These are phyloP conservation scores for Boletus fagicola DNA, from an alignment of 768 basidiomycete species.

Conservation along the genomic window DNA sequence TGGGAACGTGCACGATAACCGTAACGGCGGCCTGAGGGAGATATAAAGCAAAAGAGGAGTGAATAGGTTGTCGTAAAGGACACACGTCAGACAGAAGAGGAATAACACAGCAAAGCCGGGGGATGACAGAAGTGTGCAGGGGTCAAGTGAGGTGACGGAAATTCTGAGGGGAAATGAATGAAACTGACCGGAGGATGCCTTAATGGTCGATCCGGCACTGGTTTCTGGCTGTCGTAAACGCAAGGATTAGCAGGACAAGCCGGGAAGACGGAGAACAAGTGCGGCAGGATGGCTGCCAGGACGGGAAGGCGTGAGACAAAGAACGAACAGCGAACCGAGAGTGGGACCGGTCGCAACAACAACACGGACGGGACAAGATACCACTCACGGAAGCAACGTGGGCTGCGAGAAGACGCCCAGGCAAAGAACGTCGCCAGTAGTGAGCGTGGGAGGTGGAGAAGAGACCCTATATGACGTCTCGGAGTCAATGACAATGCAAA, in stretches of 20 bases:
- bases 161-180: constrained; percentile 25
- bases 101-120: constrained; percentile 7
- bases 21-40: constrained; percentile 7
- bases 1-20: constrained; percentile 23
- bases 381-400: constrained; percentile 26
- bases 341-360: not conserved
- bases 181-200: constrained; percentile 20
- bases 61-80: constrained; percentile 12
- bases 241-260: not conserved
- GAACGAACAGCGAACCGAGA: not conserved
- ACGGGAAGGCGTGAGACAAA: not conserved
- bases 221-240: not conserved
- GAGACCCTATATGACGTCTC: constrained; percentile 18
- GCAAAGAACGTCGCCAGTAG: not conserved
- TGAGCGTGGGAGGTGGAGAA: constrained; percentile 21
- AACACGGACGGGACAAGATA: constrained; percentile 5
- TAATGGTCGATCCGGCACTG: constrained; percentile 25
- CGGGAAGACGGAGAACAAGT: not conserved
- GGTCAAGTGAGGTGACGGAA: constrained; percentile 12
- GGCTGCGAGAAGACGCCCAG: constrained; percentile 3
- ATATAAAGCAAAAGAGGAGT: constrained; percentile 17
- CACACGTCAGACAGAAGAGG: constrained; percentile 13
- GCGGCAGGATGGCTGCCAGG: not conserved
- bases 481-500: constrained; percentile 15
- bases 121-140: not conserved